Conservation (phyloP, 2,329 filamentous ascomycete species). For the Xylariaceae sp. region DNA sequence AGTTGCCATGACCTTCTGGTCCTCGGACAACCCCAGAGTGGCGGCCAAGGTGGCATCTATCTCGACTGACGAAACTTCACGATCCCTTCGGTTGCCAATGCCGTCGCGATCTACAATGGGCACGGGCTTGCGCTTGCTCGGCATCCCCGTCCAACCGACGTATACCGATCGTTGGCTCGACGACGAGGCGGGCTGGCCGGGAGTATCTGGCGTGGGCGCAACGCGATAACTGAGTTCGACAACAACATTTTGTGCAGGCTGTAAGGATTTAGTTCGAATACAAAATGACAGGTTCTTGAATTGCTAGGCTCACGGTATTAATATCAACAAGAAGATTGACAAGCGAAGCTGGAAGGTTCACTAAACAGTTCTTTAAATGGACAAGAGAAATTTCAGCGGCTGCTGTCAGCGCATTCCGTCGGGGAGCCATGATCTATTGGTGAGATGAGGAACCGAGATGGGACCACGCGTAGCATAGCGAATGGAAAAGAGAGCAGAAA, state of each 20-base stretch:
- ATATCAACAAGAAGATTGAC: constrained; percentile 82
- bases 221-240: constrained; percentile 79
- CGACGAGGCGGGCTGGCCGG: constrained; percentile 42
- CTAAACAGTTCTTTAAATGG: constrained; percentile 88
- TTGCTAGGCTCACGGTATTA: constrained; percentile 66
- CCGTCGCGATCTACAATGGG: constrained; percentile 72
- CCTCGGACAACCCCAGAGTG: constrained; percentile 71
- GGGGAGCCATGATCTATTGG: constrained; percentile 29
- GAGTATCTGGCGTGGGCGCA: constrained; percentile 41
- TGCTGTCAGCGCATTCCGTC: constrained; percentile 58
- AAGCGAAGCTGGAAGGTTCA: constrained; percentile 83
- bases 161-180: constrained; percentile 67
- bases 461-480: background rate
- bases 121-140: constrained; percentile 77
- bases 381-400: constrained; percentile 80
- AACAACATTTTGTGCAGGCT: constrained; percentile 93
- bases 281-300: background rate
- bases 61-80: constrained; percentile 75
- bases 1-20: constrained; percentile 66
- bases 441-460: background rate
- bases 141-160: constrained; percentile 96
- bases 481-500: background rate
- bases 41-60: constrained; percentile 81
- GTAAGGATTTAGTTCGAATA: constrained; percentile 7
- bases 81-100: constrained; percentile 63